Conservation (phyloP, 805 yeast species). For the Tetrapisispora pingtungensis region DNA sequence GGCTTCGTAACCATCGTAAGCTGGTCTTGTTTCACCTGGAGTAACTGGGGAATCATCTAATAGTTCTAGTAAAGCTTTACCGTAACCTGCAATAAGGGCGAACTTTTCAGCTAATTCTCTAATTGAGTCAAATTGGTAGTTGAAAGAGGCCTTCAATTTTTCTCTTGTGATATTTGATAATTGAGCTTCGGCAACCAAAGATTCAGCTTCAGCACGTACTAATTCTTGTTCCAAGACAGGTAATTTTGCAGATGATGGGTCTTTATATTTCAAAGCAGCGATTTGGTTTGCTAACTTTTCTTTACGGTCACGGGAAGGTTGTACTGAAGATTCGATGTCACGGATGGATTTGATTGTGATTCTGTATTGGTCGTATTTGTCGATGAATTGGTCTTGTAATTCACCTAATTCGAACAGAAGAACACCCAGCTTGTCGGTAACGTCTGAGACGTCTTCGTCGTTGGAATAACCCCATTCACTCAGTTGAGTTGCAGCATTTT, state of each 20-base stretch:
- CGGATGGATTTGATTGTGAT: constrained; percentile 88
- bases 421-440: constrained; percentile 95
- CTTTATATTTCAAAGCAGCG: constrained; percentile 96
- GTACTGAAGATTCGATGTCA: constrained; percentile 95
- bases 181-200: constrained; percentile 98
- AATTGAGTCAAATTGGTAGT: constrained; percentile 90
- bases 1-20: constrained; percentile 97
- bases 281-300: constrained; percentile 95
- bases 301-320: constrained; percentile 96
- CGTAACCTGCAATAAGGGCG: constrained; percentile 97
- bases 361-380: constrained; percentile 96
- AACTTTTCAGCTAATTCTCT: constrained; percentile 94
- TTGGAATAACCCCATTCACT: constrained; percentile 97
- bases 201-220: constrained; percentile 98
- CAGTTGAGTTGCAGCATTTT: constrained; percentile 93
- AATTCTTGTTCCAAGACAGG: constrained; percentile 94
- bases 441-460: constrained; percentile 94
- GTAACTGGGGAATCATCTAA: constrained; percentile 95
- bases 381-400: constrained; percentile 95
- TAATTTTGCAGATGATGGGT: constrained; percentile 94
- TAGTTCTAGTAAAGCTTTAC: constrained; percentile 91
- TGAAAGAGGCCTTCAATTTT: constrained; percentile 93
- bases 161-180: constrained; percentile 96
- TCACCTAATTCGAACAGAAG: constrained; percentile 93
- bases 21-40: constrained; percentile 98